These are phyloP conservation scores for Clarireedia sp. DNA, from an alignment of 2,329 filamentous ascomycete genomes.

Conservation along the genomic window DNA sequence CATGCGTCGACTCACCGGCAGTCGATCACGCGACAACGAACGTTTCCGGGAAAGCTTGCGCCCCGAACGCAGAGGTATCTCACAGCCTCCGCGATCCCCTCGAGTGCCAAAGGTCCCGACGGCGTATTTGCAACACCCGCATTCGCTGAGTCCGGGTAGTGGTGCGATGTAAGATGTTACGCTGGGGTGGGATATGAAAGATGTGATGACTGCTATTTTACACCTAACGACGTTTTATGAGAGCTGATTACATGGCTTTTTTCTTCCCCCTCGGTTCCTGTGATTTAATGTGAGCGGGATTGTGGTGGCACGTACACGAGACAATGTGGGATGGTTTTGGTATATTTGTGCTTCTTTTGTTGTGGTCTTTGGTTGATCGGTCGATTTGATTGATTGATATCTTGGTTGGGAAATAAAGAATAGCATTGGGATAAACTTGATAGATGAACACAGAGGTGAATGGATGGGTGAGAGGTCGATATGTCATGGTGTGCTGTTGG, in stretches of 20 bases:
- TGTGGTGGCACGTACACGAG: no score
- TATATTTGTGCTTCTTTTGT: neutral
- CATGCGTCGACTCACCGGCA: constrained; percentile 55
- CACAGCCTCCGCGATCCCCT: constrained; percentile 26
- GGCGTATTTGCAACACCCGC: constrained; percentile 22
- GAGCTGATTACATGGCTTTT: neutral
- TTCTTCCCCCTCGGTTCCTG: neutral
- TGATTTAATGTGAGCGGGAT: neutral
- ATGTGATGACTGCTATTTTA: no score
- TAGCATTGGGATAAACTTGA: no score
- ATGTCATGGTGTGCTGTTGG: no score
- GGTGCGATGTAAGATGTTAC: neutral
- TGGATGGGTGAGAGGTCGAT: neutral
- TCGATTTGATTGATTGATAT: neutral
- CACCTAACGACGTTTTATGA: neutral
- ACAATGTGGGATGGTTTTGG: neutral
- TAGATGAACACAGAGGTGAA: no score
- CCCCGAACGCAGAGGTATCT: constrained; percentile 24
- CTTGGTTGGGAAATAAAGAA: neutral
- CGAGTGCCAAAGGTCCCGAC: constrained; percentile 29
- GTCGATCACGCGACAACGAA: constrained; percentile 31
- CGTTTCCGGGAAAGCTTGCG: constrained; percentile 25
- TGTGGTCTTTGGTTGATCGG: neutral
- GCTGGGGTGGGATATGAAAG: neutral
- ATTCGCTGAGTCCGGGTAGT: constrained; percentile 14